Evolutionary conservation across 2,329 filamentous ascomycete genomes (phyloP).

Genomic region (Seiridium cupressi): DNA sequence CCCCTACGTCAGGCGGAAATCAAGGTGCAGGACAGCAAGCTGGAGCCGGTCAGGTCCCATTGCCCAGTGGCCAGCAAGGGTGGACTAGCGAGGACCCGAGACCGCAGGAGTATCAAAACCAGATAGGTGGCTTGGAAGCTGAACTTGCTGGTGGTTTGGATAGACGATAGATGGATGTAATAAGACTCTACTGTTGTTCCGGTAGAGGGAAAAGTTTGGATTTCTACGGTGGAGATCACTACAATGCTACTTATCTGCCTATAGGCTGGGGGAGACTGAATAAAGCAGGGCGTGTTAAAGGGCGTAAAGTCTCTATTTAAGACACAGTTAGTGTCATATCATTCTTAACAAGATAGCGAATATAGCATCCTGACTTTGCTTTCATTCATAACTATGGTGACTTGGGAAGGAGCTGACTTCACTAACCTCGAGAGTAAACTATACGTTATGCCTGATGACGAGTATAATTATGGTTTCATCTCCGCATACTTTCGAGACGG

Average conservation of each 20-base stretch:
- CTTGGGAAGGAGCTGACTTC: too few species aligned
- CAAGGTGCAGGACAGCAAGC: constrained; percentile 33
- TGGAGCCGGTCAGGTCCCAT: constrained; percentile 46
- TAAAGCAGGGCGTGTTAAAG: too few species aligned
- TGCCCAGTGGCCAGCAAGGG: constrained; percentile 46
- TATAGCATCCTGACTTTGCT: too few species aligned
- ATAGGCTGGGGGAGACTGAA: too few species aligned
- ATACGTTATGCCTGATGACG: too few species aligned
- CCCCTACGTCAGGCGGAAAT: constrained; percentile 34
- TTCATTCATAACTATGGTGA: too few species aligned
- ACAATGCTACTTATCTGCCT: not conserved
- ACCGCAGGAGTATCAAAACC: constrained; percentile 55
- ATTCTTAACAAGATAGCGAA: too few species aligned
- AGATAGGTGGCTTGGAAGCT: constrained; percentile 52
- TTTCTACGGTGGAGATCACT: not conserved
- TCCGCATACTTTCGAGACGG: too few species aligned
- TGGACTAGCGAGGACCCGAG: constrained; percentile 61
- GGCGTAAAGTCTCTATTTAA: too few species aligned
- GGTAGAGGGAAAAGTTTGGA: not conserved
- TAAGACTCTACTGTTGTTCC: not conserved
- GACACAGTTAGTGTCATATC: too few species aligned
- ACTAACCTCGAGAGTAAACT: too few species aligned
- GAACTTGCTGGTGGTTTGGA: constrained; percentile 61
- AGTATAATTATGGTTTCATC: too few species aligned
- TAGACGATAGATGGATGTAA: constrained; percentile 20